Evolutionary conservation across 805 yeast genomes (phyloP), one percentile per base, ranked within the genome.

Genomic region (Monosporozyma siamensis): DNA sequence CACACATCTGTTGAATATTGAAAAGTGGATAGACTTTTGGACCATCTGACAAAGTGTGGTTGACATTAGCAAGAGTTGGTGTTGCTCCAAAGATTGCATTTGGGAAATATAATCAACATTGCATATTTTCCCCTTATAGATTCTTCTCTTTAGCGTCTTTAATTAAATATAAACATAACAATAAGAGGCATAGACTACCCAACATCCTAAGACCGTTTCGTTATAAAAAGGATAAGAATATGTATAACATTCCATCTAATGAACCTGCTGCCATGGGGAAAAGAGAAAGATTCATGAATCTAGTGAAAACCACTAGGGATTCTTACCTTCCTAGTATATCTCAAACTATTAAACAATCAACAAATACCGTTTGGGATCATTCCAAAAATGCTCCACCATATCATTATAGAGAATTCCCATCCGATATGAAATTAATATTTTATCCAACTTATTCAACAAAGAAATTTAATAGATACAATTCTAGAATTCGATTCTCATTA

Each of bases 401-500:
- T 26, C 43, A 29, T 23, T 22, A 40, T 12, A 37, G 25, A 21
- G 38, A 30, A 20, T 38, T 38, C 11, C 82, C 85, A 0, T 59
- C 63, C 24, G 80, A 81, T 49, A 78, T 87, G 24, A 63, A 72
- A 14, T 70, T 86, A n/a, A 59, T 76, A 2, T 61, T 81, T 31
- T 79, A 75, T 50, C 82, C 81, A 18, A 71, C 80, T 4, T 80
- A 71, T 57, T 68, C 78, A 0, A 61, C 75, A 6, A 48, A 11
- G 14, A 31, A 23, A n/a, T 17, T 25, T 18, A 12, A 56, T 12
- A 26, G 22, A n/a, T 76, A 67, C 48, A 72, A 73, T 31, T 74
- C 82, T 2, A 77, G 77, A 27, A 75, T 89, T 3, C 70, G 84
- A 35, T 95, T 96, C 6, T 76, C 83, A 73, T 70, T 76, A 9